These are phyloP conservation scores for Citrullus mucosospermus DNA, from an alignment of 306 rosid species.

Conservation along the genomic window DNA sequence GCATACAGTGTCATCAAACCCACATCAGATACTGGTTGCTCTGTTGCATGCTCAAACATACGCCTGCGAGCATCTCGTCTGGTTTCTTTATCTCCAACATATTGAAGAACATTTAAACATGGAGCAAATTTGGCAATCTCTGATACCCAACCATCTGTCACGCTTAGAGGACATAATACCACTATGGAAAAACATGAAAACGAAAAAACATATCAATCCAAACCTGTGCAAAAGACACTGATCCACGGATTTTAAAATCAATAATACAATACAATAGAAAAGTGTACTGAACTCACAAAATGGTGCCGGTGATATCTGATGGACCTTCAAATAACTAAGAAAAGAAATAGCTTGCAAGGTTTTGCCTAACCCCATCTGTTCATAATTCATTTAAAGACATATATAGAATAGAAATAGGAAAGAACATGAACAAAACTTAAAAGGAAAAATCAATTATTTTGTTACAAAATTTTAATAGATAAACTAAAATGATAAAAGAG, in stretches of 20 bases:
- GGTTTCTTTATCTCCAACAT: constrained; percentile 80
- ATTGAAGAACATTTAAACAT: constrained; percentile 41
- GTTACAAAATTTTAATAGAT: neutral
- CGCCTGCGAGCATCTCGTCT: constrained; percentile 42
- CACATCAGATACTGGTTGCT: constrained; percentile 36
- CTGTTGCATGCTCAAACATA: constrained; percentile 35
- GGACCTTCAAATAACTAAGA: constrained; percentile 65
- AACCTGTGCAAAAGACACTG: constrained; percentile 1
- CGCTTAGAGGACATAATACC: constrained; percentile 87
- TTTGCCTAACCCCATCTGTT: constrained; percentile 98
- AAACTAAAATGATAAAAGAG: neutral
- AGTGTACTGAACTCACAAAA: constrained; percentile 55
- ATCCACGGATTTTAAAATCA: constrained; percentile 8
- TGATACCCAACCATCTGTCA: constrained; percentile 82
- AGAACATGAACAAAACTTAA: neutral
- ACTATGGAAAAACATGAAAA: constrained; percentile 30
- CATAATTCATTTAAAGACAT: constrained; percentile 11
- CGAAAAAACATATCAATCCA: constrained; percentile 6
- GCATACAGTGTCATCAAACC: constrained; percentile 9
- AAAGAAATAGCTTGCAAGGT: constrained; percentile 85
- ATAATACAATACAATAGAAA: neutral
- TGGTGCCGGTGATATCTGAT: constrained; percentile 48
- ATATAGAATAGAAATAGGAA: neutral
- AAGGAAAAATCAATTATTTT: neutral
- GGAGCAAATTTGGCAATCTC: constrained; percentile 73